Base-by-base conservation (phyloP, 2,329 filamentous ascomycete genomes). In the Cryphonectria parasitica region DNA sequence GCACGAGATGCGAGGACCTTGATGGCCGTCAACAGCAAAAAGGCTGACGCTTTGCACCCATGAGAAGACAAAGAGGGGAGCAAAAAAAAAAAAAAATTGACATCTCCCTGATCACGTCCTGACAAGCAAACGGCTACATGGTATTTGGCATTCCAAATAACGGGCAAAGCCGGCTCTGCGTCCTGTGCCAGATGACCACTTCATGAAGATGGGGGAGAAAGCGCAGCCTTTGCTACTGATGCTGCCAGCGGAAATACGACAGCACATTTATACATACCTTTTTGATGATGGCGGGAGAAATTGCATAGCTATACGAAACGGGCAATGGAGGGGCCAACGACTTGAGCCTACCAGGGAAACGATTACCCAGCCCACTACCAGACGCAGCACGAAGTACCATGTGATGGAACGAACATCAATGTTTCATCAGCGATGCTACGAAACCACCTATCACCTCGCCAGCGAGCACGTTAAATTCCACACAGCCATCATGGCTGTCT, bases 361-460 rank as follows among this genome's bases (percentile, higher is more conserved):
- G 49, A 62, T 19, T 19, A 43, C 43, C 39, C 41, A 7, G 5
- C 22, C 19, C 17, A 5, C 10, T 1, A 39, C 52, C 28, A 67
- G 64, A 22, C 64, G 52, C n/a, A 66, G 62, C 10, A 67, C 70
- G 43, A 74, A 75, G 6, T 86, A 85, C 74, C 78, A 81, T 63
- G 76, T 84, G 52, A 74, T 85, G 54, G 81, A 82, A 66, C 77
- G 78, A 8, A 78, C 79, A 17, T 72, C 64, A 10, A 67, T 72
- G 68, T 76, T 84, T 43, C 76, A 80, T 56, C 80, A 82, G 19
- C 80, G 80, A 69, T 82, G 81, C 69, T 82, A 78, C 72, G 77
- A 84, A 68, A 90, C 89, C 10, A 90, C 89, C 5, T 91, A 90
- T 78, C 80, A 81, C 65, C 80, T 87, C 62, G 78, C 82, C 61